Evolutionary conservation across 225 moss, liverwort and hornwort genomes (phyloP).

Genomic region (Pseudoscleropodium purum): DNA sequence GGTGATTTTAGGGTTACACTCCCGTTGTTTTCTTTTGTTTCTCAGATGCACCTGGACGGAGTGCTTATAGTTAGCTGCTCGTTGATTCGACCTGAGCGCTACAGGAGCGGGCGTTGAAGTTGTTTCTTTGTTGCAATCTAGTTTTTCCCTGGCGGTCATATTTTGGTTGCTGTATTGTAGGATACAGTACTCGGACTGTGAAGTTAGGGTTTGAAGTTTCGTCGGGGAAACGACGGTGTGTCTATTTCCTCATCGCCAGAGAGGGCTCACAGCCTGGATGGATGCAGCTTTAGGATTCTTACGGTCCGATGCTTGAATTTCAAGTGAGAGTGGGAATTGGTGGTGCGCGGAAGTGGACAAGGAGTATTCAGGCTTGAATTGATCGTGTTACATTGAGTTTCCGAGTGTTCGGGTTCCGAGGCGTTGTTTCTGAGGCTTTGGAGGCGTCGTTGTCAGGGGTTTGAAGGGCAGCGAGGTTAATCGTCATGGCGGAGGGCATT

Average conservation of each 20-base stretch:
- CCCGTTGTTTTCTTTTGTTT: background rate
- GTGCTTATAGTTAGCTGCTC: background rate
- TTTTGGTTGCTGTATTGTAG: background rate
- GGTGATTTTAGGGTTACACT: background rate
- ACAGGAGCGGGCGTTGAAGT: background rate
- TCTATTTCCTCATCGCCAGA: background rate
- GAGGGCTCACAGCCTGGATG: background rate
- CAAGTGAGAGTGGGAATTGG: background rate
- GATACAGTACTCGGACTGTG: background rate
- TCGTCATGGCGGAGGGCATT: constrained; percentile 80
- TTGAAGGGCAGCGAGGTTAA: background rate
- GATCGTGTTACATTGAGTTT: background rate
- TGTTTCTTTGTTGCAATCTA: background rate
- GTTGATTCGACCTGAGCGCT: background rate
- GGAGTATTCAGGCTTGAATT: background rate
- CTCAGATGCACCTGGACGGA: background rate
- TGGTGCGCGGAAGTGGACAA: background rate
- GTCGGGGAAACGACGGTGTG: background rate
- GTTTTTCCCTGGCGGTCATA: background rate
- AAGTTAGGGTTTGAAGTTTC: constrained; percentile 2
- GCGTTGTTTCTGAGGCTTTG: background rate
- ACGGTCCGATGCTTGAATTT: background rate
- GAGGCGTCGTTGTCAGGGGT: background rate
- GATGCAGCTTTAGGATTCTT: background rate
- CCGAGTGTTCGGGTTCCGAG: background rate